These are phyloP conservation scores for Verticillium longisporum DNA, from an alignment of 2,329 filamentous ascomycete species.

Conservation along the genomic window DNA sequence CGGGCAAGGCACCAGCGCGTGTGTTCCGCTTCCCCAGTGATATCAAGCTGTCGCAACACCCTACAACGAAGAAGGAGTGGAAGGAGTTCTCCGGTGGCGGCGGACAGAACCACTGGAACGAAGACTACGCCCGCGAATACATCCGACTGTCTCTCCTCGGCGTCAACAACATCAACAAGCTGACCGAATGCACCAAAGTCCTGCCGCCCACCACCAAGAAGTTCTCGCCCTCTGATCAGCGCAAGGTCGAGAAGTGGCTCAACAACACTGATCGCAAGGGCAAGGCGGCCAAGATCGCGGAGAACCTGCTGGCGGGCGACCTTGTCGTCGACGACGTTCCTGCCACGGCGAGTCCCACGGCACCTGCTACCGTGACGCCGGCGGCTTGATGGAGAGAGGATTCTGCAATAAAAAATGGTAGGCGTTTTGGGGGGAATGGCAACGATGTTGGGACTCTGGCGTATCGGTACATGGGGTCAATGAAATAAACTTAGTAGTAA, in stretches of 20 bases:
- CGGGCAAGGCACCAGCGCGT: constrained; percentile 20
- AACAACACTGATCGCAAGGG: constrained; percentile 11
- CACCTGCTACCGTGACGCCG: not conserved
- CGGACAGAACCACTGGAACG: constrained; percentile 33
- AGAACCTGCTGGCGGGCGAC: constrained; percentile 3
- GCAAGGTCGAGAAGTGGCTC: constrained; percentile 13
- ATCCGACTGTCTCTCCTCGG: constrained; percentile 50
- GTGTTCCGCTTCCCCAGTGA: constrained; percentile 37
- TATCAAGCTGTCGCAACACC: constrained; percentile 27
- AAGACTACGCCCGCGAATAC: constrained; percentile 45
- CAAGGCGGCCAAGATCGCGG: constrained; percentile 4
- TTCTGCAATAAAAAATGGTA: not conserved
- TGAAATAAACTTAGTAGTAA: too few relatives aligned
- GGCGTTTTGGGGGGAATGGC: not conserved
- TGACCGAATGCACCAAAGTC: constrained; percentile 49
- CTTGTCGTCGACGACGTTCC: constrained; percentile 7
- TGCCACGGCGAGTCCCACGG: not conserved
- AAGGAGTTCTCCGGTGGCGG: constrained; percentile 23
- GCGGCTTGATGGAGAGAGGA: not conserved
- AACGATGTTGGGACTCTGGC: too few relatives aligned
- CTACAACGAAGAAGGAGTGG: constrained; percentile 29
- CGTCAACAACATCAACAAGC: constrained; percentile 47
- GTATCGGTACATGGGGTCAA: too few relatives aligned
- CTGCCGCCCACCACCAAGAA: constrained; percentile 26
- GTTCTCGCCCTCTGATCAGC: constrained; percentile 8